Evolutionary conservation across 192 early-diverging fungal species (phyloP), one percentile per base, ranked within the genome.

Genomic region (Linnemannia elongata): DNA sequence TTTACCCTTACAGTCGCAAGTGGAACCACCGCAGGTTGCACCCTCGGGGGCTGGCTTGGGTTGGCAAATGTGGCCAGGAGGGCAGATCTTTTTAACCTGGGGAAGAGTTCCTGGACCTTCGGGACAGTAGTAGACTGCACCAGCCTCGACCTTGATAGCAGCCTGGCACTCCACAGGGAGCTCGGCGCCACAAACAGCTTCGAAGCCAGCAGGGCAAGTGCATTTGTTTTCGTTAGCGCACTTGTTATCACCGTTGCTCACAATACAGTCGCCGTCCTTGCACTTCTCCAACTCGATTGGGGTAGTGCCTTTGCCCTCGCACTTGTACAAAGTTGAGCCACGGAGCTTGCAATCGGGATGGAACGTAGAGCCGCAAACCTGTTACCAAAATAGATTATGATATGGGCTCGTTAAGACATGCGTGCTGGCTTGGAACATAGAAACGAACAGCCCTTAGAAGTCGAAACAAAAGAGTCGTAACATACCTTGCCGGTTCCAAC

Each of bases 351-450:
- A 76, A 17, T 76, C 38, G 15, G 75, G 75, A 6, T 55, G 75
- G 75, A 76, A 76, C 3, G 75, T 76, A 22, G 75, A 76, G 15
- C 17, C 24, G 24, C 75, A 76, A 4, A 41, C 75, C 75, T 76
- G 41, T 4, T 39, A 24, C 22, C 66, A 69, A 69, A 69, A 69
- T 69, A n/a, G 2, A 13, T 45, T 45, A 45, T 45, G 7, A 7
- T 12, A 7, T 45, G 44, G 44, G 12, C 8, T 45, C 0, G 7
- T 45, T 13, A 38, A 38, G 4, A 38, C 38, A 38, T 38, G 38
- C 38, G 1, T 38, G 4, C 38, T 38, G 38, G 38, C 38, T 38
- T 38, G 4, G 1, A 66, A 66, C 63, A 66, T 20, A 66, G 33
- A 24, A 20, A 66, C 35, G 33, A 36, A 69, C 24, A 30, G 20